phyloP scores from a whole-genome alignment of 2,329 filamentous ascomycete genomes.

The Botrytis squamosa region DNA sequence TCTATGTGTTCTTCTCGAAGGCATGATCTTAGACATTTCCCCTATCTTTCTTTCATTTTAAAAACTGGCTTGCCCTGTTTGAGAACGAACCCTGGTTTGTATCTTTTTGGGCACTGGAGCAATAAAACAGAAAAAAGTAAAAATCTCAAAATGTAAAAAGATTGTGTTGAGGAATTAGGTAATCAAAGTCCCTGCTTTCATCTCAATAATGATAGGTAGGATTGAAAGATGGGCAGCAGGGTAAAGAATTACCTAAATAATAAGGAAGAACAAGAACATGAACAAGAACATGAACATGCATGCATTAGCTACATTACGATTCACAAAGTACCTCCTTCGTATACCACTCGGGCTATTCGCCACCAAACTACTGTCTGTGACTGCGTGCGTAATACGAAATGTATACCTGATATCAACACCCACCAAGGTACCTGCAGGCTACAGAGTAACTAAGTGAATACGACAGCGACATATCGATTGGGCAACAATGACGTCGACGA shows the following conservation, averaged over 20 bases:
- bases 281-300: not conserved
- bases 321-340: not conserved
- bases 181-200: not conserved
- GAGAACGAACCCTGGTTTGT: not conserved
- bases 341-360: not conserved
- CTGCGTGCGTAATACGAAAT: not conserved
- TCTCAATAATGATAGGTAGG: not conserved
- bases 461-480: not conserved
- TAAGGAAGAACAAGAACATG: not conserved
- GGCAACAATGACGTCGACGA: not conserved
- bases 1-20: slow-evolving; percentile 11
- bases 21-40: not conserved
- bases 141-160: not conserved
- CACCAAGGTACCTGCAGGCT: not conserved
- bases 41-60: not conserved
- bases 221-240: not conserved
- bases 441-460: not conserved
- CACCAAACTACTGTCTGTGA: not conserved
- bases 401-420: not conserved
- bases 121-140: not conserved
- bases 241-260: not conserved
- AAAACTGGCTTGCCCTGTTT: not conserved
- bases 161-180: not conserved
- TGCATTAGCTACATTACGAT: no score
- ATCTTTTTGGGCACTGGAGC: not conserved